These are phyloP conservation scores for Mortierella sp. DNA, from an alignment of 371 early-diverging fungal species.

Conservation along the genomic window DNA sequence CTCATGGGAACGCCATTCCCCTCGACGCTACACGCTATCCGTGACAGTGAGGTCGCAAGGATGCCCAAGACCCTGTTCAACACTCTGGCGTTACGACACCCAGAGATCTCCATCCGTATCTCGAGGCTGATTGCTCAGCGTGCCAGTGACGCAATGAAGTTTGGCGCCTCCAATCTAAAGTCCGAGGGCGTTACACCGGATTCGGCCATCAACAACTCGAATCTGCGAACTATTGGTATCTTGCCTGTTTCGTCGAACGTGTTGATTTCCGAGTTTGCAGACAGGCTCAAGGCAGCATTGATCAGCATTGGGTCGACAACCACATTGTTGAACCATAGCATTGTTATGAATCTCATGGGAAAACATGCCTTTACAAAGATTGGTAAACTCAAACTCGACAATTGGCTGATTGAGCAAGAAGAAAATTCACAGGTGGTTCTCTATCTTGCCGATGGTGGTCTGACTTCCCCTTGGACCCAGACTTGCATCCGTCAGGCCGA, in stretches of 20 bases:
- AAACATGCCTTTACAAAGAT: constrained; percentile 91
- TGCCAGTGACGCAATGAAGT: constrained; percentile 57
- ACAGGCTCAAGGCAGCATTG: constrained; percentile 80
- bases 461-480: constrained; percentile 93
- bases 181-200: constrained; percentile 29
- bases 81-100: constrained; percentile 87
- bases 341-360: constrained; percentile 85
- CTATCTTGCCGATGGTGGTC: constrained; percentile 94
- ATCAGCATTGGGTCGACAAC: constrained; percentile 79
- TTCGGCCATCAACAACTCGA: constrained; percentile 76
- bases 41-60: constrained; percentile 95
- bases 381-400: constrained; percentile 90
- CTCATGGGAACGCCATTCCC: constrained; percentile 81
- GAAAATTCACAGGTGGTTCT: constrained; percentile 87
- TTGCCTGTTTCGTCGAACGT: constrained; percentile 88
- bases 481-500: constrained; percentile 97
- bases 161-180: constrained; percentile 16
- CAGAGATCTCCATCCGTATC: constrained; percentile 92
- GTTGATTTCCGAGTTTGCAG: constrained; percentile 90
- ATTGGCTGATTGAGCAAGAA: constrained; percentile 96
- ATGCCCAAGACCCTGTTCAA: constrained; percentile 96
- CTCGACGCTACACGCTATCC: constrained; percentile 96
- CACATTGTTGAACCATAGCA: constrained; percentile 80
- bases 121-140: constrained; percentile 91
- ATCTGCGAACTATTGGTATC: constrained; percentile 93